phyloP scores from a whole-genome alignment of 805 yeast species.

The Saccharomycopsis babjevae region DNA sequence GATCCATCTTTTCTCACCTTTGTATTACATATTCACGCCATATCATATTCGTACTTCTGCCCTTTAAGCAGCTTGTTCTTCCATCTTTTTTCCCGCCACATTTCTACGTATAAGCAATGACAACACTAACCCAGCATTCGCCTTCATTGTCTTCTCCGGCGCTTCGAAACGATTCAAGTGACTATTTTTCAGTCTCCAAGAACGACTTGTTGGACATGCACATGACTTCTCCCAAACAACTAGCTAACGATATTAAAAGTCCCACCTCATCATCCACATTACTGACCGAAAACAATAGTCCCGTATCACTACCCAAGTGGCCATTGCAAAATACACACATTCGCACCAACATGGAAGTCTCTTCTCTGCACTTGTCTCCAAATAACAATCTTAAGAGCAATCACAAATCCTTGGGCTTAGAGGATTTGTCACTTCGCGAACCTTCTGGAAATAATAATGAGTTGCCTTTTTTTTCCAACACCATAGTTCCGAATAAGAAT shows the following conservation, averaged over 20 bases:
- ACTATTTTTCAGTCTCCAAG: constrained; percentile 2
- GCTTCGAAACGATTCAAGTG: constrained; percentile 1
- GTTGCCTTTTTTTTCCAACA: background rate
- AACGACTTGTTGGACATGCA: background rate
- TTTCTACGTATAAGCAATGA: background rate
- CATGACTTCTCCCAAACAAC: background rate
- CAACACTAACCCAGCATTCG: constrained; percentile 13
- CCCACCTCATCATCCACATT: background rate
- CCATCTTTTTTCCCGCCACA: no score
- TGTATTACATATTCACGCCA: no score
- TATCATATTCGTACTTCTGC: no score
- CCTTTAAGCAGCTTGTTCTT: no score
- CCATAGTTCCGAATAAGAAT: background rate
- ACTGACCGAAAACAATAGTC: background rate
- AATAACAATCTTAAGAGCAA: background rate
- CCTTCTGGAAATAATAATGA: background rate
- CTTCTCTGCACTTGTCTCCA: background rate
- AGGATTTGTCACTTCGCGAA: background rate
- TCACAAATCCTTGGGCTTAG: background rate
- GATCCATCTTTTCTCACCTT: no score
- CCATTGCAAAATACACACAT: background rate
- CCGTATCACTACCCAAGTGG: background rate
- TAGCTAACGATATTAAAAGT: background rate
- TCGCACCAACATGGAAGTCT: background rate
- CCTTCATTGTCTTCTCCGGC: constrained; percentile 12